Percentiles rank a stretch among this genome's conserved stretches.
phyloP scores from a whole-genome alignment of 139 green algal species.

The Raphidocelis subcapitata region DNA sequence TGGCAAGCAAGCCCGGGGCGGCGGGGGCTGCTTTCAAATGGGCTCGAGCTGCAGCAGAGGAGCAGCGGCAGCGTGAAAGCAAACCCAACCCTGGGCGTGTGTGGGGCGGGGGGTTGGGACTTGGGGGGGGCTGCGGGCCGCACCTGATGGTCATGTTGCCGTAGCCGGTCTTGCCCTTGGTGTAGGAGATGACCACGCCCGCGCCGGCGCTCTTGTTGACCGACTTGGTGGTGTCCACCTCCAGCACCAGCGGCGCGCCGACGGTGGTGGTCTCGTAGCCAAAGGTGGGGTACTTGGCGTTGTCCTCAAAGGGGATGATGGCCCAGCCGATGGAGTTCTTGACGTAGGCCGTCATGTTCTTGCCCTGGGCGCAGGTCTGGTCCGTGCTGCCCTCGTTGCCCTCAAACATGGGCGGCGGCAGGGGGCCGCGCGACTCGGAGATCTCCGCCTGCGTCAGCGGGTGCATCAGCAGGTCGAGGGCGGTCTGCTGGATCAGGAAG shows the following conservation, averaged over 20 bases:
- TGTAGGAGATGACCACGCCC: constrained; percentile 19
- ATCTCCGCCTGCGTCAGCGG: background rate
- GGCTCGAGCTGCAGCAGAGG: no score
- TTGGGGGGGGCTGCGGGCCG: no score
- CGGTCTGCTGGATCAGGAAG: constrained; percentile 37
- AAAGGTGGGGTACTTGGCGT: constrained; percentile 17
- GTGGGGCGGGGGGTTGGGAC: no score
- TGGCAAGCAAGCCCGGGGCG: no score
- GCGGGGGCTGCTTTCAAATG: no score
- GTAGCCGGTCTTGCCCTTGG: constrained; percentile 9
- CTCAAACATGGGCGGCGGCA: constrained; percentile 24
- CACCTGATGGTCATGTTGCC: constrained; percentile 13
- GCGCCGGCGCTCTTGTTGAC: background rate
- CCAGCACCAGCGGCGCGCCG: constrained; percentile 3
- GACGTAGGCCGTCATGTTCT: constrained; percentile 13
- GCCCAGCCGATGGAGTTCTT: constrained; percentile 1
- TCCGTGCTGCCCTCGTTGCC: constrained; percentile 14
- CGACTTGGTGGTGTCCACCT: constrained; percentile 18
- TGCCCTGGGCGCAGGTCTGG: constrained; percentile 21
- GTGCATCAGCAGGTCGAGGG: constrained; percentile 18
- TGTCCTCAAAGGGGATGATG: background rate
- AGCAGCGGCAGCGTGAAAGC: no score
- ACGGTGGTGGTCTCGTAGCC: constrained; percentile 20
- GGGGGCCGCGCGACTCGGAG: background rate
- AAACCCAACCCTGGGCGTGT: no score